phyloP scores from a whole-genome alignment of 768 basidiomycete species.

The Podaxis sp. region DNA sequence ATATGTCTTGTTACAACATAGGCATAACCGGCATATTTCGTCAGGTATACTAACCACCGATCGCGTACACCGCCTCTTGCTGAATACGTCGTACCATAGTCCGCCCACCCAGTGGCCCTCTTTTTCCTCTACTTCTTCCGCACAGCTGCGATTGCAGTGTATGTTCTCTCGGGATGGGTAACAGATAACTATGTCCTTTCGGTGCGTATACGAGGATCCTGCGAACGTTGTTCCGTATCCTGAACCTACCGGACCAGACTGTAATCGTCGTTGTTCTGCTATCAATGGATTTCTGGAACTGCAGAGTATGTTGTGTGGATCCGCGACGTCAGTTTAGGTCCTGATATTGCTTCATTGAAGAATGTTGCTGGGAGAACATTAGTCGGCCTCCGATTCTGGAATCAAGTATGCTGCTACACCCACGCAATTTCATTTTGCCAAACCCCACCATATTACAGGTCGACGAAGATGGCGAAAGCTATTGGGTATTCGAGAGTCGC shows the following conservation, averaged over 20 bases:
- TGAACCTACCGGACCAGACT: constrained; percentile 37
- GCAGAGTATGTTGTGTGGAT: constrained; percentile 52
- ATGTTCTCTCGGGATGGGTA: constrained; percentile 90
- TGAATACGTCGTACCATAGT: constrained; percentile 37
- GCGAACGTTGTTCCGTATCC: not conserved
- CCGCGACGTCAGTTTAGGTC: not conserved
- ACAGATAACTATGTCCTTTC: constrained; percentile 91
- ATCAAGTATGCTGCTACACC: constrained; percentile 52
- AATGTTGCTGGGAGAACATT: constrained; percentile 93
- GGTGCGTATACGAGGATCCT: constrained; percentile 41
- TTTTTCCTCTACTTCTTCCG: constrained; percentile 89
- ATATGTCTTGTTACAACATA: constrained; percentile 19
- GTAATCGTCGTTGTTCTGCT: constrained; percentile 91
- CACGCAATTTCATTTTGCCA: not conserved
- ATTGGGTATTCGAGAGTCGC: constrained; percentile 97
- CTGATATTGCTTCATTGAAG: constrained; percentile 27
- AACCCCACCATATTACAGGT: constrained; percentile 44
- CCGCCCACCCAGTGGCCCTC: constrained; percentile 78
- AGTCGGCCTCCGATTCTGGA: constrained; percentile 97
- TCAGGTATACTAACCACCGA: constrained; percentile 45
- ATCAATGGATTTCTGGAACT: constrained; percentile 99
- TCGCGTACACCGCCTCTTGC: not conserved
- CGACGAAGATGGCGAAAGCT: constrained; percentile 92
- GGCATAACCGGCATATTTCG: constrained; percentile 73
- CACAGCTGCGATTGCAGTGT: constrained; percentile 82